A percentile compares a stretch with the other conserved stretches of the same genome.
Evolutionary conservation across 495 filamentous ascomycete genomes (phyloP).

Genomic region (Talaromyces adpressus): DNA sequence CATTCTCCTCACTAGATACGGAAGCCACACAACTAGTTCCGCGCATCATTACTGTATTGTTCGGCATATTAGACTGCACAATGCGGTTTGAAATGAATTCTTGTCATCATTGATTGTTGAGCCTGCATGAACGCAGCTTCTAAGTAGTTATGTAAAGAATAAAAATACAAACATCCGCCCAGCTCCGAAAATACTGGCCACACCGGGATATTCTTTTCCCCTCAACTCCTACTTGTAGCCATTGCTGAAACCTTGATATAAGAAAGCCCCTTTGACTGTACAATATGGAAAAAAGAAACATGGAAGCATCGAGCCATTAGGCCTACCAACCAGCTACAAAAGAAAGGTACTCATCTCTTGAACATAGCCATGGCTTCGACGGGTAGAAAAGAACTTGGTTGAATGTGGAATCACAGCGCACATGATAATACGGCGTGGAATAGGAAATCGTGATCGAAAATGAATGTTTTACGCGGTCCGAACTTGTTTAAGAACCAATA

Average conservation of each 20-base stretch:
- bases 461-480: neutral
- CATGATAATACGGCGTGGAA: neutral
- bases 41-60: too few species aligned
- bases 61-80: neutral
- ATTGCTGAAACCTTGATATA: neutral
- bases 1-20: too few species aligned
- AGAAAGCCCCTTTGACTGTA: neutral
- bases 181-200: neutral
- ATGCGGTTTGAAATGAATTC: neutral
- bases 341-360: neutral
- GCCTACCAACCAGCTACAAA: neutral
- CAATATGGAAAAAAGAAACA: neutral
- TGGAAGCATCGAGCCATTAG: neutral
- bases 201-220: neutral
- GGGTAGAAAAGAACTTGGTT: neutral
- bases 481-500: neutral
- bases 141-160: neutral
- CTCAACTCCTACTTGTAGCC: neutral
- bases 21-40: too few species aligned
- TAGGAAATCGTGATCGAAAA: neutral
- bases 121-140: neutral
- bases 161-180: neutral
- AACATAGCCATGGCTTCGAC: neutral
- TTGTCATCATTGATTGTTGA: neutral
- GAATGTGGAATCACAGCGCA: neutral